Evolutionary conservation across 768 basidiomycete species (phyloP), one percentile per base, ranked within the genome.

Genomic region (Lactarius hatsudake): DNA sequence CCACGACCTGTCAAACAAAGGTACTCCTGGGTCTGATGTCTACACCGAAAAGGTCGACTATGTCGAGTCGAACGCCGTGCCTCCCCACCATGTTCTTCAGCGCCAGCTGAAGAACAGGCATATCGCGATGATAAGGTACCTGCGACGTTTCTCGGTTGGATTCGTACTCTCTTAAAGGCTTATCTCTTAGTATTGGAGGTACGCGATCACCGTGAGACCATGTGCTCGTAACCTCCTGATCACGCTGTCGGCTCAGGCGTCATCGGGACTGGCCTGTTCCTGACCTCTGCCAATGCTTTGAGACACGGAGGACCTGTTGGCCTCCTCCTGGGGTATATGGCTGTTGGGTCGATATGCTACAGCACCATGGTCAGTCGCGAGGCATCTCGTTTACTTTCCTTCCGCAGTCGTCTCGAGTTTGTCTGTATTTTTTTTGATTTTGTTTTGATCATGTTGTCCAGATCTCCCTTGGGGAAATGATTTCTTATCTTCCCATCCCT

Each of bases 61-160:
- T 43, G 42, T 26, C 12, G 40, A 63, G 38, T 57, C 54, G 40
- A 56, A 54, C 26, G 1, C 15, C 32, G 59, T 2, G 3, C 36
- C 59, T 17, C 26, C 23, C 18, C 13, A 53, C 6, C 53, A 63
- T 1, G 57, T 53, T 20, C 69, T 76, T 48, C 70, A 74, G 59
- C 74, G 75, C 7, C 75, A 76, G 66, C 73, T 76, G 43, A 77
- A 77, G 72, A 91, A 90, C 72, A 81, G 91, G 18, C 91, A 93
- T 74, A 82, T 93, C 66, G 88, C 90, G 59, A 91, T 92, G 90
- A 91, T 92, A 71, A 90, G 89, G 88, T 81, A 61, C 13, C 77
- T 69, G 7, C 9, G 18, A 26, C 13, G 17, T 6, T 32, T 7
- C 9, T 43, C 28, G 6, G 34, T 8, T 40, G 3, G 5, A 13